Conservation (phyloP, 371 early-diverging fungal genomes). For the Homolaphlyctis polyrhiza region DNA sequence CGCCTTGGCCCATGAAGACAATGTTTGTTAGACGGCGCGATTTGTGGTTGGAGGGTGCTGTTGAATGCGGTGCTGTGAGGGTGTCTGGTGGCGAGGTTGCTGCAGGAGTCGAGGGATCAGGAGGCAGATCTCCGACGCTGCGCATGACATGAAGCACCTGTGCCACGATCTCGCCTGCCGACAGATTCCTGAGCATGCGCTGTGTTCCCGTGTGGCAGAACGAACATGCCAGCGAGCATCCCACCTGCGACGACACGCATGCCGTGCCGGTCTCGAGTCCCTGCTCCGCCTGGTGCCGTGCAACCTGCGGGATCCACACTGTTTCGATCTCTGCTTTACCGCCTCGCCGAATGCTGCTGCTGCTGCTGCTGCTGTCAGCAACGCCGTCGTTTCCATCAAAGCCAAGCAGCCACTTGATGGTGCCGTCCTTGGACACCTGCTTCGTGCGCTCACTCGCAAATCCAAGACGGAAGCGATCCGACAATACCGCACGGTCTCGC, state of each 20-base stretch:
- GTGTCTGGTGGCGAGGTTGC: no score
- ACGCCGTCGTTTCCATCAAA: no score
- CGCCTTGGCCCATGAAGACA: conserved; percentile 77
- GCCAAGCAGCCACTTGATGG: conserved; percentile 31
- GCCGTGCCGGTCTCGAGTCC: conserved; percentile 53
- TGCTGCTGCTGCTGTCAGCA: no score
- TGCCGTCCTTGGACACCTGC: conserved; percentile 29
- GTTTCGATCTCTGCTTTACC: conserved; percentile 19
- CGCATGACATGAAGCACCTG: conserved; percentile 61
- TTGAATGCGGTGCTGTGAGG: no score
- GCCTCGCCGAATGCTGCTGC: no score
- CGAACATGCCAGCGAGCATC: conserved; percentile 75
- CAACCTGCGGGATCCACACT: conserved; percentile 16
- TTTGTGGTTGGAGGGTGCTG: no score
- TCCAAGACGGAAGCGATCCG: background rate
- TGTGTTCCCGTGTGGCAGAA: conserved; percentile 93
- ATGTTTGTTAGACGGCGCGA: no score
- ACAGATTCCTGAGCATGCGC: conserved; percentile 67
- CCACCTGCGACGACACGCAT: conserved; percentile 90
- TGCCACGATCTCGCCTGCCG: conserved; percentile 71
- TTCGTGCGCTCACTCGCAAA: background rate
- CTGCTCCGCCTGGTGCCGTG: background rate
- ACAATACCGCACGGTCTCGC: background rate
- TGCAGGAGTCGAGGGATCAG: no score
- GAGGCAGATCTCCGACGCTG: conserved; percentile 21